phyloP scores from a whole-genome alignment of 2,329 filamentous ascomycete genomes.

The Triangularia setosa region DNA sequence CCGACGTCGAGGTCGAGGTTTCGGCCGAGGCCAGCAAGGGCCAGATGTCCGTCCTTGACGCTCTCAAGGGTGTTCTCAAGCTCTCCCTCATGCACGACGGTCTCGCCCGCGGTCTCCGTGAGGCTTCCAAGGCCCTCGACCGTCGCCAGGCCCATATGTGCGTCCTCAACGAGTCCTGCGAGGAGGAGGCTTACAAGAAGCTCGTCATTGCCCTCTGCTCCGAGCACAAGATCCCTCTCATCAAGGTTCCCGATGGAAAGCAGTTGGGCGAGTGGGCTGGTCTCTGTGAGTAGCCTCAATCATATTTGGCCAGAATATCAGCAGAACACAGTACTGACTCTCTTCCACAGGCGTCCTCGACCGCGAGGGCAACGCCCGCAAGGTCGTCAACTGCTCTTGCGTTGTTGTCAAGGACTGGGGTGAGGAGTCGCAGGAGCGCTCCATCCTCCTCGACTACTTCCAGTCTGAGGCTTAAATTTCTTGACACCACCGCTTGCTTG shows the following conservation, averaged over 20 bases:
- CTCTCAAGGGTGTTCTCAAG: conserved; percentile 98
- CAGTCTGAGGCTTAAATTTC: conserved; percentile 71
- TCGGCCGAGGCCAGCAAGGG: conserved; percentile 85
- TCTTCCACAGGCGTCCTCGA: conserved; percentile 77
- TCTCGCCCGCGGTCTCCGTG: conserved; percentile 95
- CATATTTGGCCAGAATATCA: neutral
- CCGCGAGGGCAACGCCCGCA: conserved; percentile 98
- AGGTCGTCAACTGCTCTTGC: conserved; percentile 99
- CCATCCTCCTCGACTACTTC: conserved; percentile 99
- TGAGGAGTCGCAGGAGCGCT: conserved; percentile 98
- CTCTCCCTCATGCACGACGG: conserved; percentile 99
- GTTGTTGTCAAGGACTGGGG: conserved; percentile 99
- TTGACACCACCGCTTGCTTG: neutral
- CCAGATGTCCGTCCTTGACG: conserved; percentile 97
- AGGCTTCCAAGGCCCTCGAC: conserved; percentile 98
- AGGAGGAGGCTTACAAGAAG: conserved; percentile 99
- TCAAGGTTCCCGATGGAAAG: conserved; percentile 99
- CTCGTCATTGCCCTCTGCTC: conserved; percentile 97
- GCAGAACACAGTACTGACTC: neutral
- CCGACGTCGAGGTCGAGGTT: conserved; percentile 84
- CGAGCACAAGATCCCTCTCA: conserved; percentile 99
- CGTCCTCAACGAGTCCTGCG: conserved; percentile 98
- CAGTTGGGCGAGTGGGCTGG: conserved; percentile 99
- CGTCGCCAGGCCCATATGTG: conserved; percentile 99
- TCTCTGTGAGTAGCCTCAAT: conserved; percentile 73